Evolutionary conservation across 257 asterid species (phyloP), one percentile per base, ranked within the genome.

Genomic region (Phtheirospermum japonicum): DNA sequence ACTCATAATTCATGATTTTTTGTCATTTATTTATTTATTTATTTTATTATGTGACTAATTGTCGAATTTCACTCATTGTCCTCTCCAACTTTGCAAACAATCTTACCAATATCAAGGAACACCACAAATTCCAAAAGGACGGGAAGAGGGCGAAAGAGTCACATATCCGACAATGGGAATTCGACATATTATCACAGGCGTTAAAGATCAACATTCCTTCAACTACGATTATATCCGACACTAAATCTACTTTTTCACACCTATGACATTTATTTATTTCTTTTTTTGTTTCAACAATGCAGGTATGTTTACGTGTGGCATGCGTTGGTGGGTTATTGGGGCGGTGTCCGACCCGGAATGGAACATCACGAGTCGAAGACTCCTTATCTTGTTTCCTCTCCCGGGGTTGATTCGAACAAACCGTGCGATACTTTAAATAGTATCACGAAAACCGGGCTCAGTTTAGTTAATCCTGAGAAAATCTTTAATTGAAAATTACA

Each of bases 291-390:
- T n/a, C n/a, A n/a, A n/a, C n/a, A n/a, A n/a, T n/a, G n/a, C n/a
- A n/a, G n/a, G n/a, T n/a, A n/a, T n/a, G n/a, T n/a, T n/a, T n/a
- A n/a, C n/a, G n/a, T n/a, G n/a, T n/a, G 98, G 98, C 98, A 90
- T 23, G 98, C 96, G 0, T 59, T 90, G 33, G 64, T 94, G 2
- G 98, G 98, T 3, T 90, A 90, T 49, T 88, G 96, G 96, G 98
- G 98, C 0, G 95, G 98, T 17, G 94, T 90, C 23, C 68, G 64
- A 50, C 94, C 82, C 4, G 89, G 36, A 55, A 75, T 78, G 90
- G 79, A 85, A 52, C 93, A 90, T 63, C 87, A 90, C 5, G 95
- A 77, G 42, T 78, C 96, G 46, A 75, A 79, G 80, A 72, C 88
- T 63, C 28, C 83, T 57, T 88, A 80, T 54, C 94, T 95, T 4